These are phyloP conservation scores for Vaccinium corymbosum DNA, from an alignment of 148 eudicot species.

Conservation along the genomic window DNA sequence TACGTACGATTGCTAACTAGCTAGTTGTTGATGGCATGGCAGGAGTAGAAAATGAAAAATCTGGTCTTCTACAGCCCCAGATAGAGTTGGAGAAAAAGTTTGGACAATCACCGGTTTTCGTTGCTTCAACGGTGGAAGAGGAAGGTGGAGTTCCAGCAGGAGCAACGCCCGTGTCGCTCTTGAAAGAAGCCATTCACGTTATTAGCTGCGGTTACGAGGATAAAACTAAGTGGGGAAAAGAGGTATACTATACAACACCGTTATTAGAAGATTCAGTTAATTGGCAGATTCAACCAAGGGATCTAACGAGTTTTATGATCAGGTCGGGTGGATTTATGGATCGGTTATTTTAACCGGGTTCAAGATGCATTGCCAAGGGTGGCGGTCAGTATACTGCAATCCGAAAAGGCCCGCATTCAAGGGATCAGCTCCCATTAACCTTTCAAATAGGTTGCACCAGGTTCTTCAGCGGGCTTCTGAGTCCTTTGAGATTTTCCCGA, in stretches of 20 bases:
- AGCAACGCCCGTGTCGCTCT: constrained; percentile 65
- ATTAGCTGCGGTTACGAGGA: constrained; percentile 96
- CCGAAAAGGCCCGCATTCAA: constrained; percentile 77
- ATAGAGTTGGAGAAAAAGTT: constrained; percentile 85
- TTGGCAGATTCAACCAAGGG: no score
- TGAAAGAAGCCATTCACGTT: constrained; percentile 97
- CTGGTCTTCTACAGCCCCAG: constrained; percentile 67
- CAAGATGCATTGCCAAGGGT: constrained; percentile 97
- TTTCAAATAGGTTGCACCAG: constrained; percentile 95
- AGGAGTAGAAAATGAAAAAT: constrained; percentile 77
- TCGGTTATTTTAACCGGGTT: constrained; percentile 94
- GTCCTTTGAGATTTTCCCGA: constrained; percentile 85
- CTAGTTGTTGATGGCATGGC: constrained; percentile 15
- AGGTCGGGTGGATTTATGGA: constrained; percentile 99
- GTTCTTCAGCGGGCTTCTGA: constrained; percentile 97
- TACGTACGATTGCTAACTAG: neutral
- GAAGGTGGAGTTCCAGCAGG: constrained; percentile 72
- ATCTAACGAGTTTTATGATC: neutral
- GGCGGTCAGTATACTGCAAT: constrained; percentile 95
- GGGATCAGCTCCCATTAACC: constrained; percentile 37
- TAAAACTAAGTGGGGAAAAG: no score
- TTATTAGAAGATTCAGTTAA: no score
- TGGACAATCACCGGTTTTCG: constrained; percentile 91
- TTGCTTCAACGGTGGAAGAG: constrained; percentile 80
- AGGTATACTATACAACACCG: no score